Evolutionary conservation across 2,329 filamentous ascomycete species (phyloP).

Genomic region (Neofusicoccum laricinum): DNA sequence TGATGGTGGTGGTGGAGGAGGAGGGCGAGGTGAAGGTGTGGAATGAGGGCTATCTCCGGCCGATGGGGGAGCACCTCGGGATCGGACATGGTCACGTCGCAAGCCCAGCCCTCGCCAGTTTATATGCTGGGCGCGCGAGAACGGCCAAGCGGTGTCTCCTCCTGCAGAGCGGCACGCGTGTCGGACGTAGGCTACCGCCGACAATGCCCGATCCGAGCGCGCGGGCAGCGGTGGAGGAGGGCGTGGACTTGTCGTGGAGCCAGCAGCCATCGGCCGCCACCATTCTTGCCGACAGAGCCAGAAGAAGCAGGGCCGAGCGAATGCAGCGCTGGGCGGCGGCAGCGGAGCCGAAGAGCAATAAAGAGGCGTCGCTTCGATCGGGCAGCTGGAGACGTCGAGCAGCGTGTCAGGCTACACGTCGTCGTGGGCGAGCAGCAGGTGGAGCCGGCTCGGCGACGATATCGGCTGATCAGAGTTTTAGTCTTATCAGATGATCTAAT

Average conservation of each 20-base stretch:
- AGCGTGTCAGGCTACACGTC: background rate
- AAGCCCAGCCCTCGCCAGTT: background rate
- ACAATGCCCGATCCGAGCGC: background rate
- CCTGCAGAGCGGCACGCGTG: background rate
- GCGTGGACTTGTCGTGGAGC: background rate
- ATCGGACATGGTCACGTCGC: background rate
- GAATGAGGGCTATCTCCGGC: background rate
- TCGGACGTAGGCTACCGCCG: background rate
- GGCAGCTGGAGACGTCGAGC: background rate
- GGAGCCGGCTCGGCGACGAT: constrained; percentile 10
- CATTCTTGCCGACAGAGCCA: background rate
- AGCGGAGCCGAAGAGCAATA: background rate
- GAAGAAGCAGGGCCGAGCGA: background rate
- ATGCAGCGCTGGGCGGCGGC: background rate
- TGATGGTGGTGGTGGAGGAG: background rate
- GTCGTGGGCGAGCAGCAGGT: background rate
- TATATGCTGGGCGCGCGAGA: background rate
- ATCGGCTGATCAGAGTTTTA: constrained; percentile 10
- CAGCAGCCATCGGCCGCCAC: background rate
- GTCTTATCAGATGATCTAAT: constrained; percentile 17
- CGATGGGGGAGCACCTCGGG: background rate
- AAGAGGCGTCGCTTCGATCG: background rate
- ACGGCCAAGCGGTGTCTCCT: background rate
- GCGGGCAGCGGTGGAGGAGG: background rate
- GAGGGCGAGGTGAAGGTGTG: background rate